phyloP scores from a whole-genome alignment of 2,329 filamentous ascomycete species.

The Verticillium isaacii region DNA sequence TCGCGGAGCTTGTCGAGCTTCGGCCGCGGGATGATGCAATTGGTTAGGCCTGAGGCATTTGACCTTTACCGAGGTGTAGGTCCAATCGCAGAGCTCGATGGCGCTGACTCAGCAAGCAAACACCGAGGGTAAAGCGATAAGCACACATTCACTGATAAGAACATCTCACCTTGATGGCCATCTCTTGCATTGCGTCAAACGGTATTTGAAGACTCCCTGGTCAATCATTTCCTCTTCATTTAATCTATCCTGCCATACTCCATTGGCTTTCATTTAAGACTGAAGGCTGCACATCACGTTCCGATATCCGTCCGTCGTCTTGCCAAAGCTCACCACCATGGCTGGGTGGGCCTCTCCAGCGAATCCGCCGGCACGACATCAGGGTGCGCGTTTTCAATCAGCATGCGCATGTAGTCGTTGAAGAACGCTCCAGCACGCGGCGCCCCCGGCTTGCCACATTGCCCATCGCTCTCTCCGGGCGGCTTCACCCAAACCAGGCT shows the following conservation, averaged over 20 bases:
- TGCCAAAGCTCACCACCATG: constrained; percentile 6
- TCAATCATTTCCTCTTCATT: neutral
- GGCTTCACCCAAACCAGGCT: constrained; percentile 36
- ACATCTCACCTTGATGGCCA: neutral
- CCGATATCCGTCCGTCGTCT: neutral
- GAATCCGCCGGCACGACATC: constrained; percentile 11
- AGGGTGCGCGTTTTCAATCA: constrained; percentile 29
- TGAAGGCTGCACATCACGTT: no score
- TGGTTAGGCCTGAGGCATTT: neutral
- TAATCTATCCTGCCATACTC: neutral
- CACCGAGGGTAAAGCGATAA: neutral
- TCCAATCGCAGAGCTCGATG: neutral
- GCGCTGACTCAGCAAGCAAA: neutral
- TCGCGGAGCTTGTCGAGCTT: constrained; percentile 1
- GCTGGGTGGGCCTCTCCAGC: constrained; percentile 3
- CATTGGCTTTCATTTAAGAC: no score
- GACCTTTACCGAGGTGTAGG: neutral
- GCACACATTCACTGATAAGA: neutral
- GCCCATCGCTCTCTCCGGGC: constrained; percentile 33
- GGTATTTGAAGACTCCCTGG: no score
- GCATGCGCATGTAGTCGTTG: constrained; percentile 29
- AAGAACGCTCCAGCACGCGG: constrained; percentile 32
- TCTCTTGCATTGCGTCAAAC: neutral
- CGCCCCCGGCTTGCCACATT: constrained; percentile 26
- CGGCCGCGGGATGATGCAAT: constrained; percentile 4